Base-by-base conservation (phyloP, 371 early-diverging fungal genomes). In the Gilbertella persicaria region DNA sequence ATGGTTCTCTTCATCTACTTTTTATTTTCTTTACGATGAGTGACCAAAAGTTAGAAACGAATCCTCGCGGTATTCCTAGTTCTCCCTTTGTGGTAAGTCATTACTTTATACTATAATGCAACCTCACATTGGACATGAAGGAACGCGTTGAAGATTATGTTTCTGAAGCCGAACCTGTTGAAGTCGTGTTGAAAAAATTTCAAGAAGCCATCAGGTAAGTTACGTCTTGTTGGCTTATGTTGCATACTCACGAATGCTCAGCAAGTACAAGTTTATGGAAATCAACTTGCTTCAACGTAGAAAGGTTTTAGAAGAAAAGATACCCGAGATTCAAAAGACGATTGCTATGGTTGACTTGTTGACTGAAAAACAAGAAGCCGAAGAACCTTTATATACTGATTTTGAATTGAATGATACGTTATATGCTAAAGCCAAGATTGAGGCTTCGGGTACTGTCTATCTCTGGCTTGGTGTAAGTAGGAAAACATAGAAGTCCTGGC, bases 231-330 rank as follows among this genome's bases (percentile, higher is more conserved):
- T n/a, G n/a, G n/a, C n/a, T n/a, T n/a, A n/a, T n/a, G n/a, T n/a
- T n/a, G n/a, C 12, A 19, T 30, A 2, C 14, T n/a, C 4, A 16
- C 14, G 6, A 29, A 6, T 13, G 44, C 49, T 28, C 61, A 97
- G 97, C 53, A 98, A 98, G 69, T 98, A 96, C 84, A 89, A 89
- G 68, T 95, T 92, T 70, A 98, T 98, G 98, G 96, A 98, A 70
- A 71, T 80, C 62, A 93, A 90, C 62, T 80, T 90, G 66, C 67
- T 90, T 25, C 91, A 91, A 58, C 89, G 92, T 58, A 87, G 90
- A 63, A 78, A 82, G 45, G 82, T 85, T 30, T 79, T 98, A 20
- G 92, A 94, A 58, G 78, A 84, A 42, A 98, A 96, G 80, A 88
- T 96, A 20, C 98, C 97, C n/a, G 97, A 98, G 67, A 92, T 98